These are phyloP conservation scores for Xylaria bambusicola DNA, from an alignment of 495 filamentous ascomycete genomes.

Conservation along the genomic window DNA sequence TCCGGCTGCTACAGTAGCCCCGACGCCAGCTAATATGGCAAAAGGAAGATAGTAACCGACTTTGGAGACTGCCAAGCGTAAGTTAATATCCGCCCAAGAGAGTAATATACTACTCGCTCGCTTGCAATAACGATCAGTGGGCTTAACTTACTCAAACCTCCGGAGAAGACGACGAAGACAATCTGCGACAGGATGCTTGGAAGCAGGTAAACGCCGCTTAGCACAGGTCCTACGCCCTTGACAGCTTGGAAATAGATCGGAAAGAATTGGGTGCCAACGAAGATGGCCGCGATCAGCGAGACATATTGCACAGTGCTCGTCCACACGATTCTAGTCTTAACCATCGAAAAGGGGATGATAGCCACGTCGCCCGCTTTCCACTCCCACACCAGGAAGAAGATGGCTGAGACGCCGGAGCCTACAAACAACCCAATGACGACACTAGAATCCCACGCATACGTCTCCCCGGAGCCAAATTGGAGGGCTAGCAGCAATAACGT, in stretches of 20 bases:
- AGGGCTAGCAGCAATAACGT: conserved; percentile 53
- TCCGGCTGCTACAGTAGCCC: conserved; percentile 58
- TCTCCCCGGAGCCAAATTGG: conserved; percentile 52
- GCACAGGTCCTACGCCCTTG: conserved; percentile 48
- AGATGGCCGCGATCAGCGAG: conserved; percentile 27
- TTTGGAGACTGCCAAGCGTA: conserved; percentile 27
- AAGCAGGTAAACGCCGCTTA: conserved; percentile 55
- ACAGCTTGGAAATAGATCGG: conserved; percentile 72
- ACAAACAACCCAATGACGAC: conserved; percentile 43
- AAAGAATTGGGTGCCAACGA: conserved; percentile 45
- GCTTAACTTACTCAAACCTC: conserved; percentile 43
- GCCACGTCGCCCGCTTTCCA: conserved; percentile 50
- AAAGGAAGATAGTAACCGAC: conserved; percentile 58
- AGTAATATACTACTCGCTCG: background rate
- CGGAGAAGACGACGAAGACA: conserved; percentile 49
- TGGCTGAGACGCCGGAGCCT: conserved; percentile 45
- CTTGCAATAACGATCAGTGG: conserved; percentile 32
- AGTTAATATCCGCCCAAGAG: conserved; percentile 19
- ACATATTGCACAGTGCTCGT: conserved; percentile 30
- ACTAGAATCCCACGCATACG: conserved; percentile 49
- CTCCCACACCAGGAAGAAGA: conserved; percentile 51
- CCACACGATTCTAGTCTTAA: conserved; percentile 35
- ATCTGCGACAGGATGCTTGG: conserved; percentile 56
- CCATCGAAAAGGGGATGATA: conserved; percentile 38
- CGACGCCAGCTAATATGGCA: conserved; percentile 50